Percentiles rank a stretch among this genome's conserved stretches.
These are phyloP conservation scores for Diaporthe sp. DNA, from an alignment of 2,329 filamentous ascomycete genomes.

Conservation along the genomic window DNA sequence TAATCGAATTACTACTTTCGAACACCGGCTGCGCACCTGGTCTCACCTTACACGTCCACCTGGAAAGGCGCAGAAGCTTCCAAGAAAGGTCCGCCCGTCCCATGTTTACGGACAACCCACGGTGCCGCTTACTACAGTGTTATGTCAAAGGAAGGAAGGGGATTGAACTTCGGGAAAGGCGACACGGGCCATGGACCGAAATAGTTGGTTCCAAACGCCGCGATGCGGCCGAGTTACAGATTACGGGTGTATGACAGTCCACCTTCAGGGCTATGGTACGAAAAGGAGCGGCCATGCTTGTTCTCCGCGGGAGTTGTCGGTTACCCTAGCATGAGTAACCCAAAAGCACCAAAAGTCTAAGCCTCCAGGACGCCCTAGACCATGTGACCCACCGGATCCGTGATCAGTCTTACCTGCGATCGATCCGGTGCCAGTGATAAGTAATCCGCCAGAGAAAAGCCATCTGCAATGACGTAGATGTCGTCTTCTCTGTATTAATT, in stretches of 20 bases:
- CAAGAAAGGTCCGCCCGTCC: background rate
- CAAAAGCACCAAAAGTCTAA: background rate
- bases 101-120: background rate
- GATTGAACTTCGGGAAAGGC: constrained; percentile 4
- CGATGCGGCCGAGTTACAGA: constrained; percentile 3
- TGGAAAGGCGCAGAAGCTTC: constrained; percentile 15
- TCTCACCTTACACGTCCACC: background rate
- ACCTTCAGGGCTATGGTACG: background rate
- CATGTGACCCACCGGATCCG: background rate
- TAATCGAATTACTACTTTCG: constrained; percentile 4
- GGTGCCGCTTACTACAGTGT: background rate
- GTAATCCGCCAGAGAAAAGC: background rate
- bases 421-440: background rate
- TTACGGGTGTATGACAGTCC: constrained; percentile 11
- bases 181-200: background rate
- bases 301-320: background rate
- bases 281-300: background rate
- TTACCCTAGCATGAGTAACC: constrained; percentile 21
- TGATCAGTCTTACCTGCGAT: background rate
- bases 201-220: constrained; percentile 11
- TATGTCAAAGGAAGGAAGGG: background rate
- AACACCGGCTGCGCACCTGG: background rate
- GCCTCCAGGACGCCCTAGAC: background rate
- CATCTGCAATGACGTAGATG: background rate
- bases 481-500: no score